Conservation (phyloP, 768 basidiomycete genomes). For the Lactarius deliciosus region DNA sequence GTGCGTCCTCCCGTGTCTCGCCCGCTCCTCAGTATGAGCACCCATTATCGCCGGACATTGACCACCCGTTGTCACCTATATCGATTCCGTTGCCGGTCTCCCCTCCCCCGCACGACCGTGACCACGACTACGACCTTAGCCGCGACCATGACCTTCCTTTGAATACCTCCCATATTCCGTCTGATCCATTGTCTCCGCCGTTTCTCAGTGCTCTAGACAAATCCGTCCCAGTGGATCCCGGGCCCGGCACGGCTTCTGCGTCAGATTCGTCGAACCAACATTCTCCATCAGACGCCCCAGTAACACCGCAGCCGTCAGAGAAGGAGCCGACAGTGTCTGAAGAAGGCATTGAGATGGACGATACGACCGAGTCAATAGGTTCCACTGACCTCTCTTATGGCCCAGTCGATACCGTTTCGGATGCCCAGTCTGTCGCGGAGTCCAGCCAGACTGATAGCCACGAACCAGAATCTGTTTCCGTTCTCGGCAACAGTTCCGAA, state of each 20-base stretch:
- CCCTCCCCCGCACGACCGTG: constrained; percentile 19
- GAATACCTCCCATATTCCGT: not conserved
- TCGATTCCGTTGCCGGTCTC: constrained; percentile 24
- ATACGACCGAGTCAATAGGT: not conserved
- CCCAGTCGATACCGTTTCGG: not conserved
- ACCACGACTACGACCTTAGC: not conserved
- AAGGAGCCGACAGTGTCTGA: not conserved
- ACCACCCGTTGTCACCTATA: constrained; percentile 33
- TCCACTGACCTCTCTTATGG: not conserved
- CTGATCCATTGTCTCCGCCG: not conserved
- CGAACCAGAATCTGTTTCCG: not conserved
- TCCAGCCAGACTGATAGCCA: constrained; percentile 1
- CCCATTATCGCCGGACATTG: constrained; percentile 34
- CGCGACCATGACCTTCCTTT: constrained; percentile 2
- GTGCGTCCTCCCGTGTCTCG: constrained; percentile 43
- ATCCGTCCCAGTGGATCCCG: not conserved
- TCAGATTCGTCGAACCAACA: not conserved
- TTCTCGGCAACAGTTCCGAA: not conserved
- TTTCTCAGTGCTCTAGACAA: not conserved
- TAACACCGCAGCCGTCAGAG: constrained; percentile 2
- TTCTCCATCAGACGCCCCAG: constrained; percentile 1
- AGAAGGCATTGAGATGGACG: not conserved
- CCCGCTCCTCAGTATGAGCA: constrained; percentile 40
- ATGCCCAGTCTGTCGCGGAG: constrained; percentile 4
- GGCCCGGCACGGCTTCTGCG: not conserved